These are phyloP conservation scores for Phytopythium delawarense DNA, from an alignment of 352 stramenopile species.

Conservation along the genomic window DNA sequence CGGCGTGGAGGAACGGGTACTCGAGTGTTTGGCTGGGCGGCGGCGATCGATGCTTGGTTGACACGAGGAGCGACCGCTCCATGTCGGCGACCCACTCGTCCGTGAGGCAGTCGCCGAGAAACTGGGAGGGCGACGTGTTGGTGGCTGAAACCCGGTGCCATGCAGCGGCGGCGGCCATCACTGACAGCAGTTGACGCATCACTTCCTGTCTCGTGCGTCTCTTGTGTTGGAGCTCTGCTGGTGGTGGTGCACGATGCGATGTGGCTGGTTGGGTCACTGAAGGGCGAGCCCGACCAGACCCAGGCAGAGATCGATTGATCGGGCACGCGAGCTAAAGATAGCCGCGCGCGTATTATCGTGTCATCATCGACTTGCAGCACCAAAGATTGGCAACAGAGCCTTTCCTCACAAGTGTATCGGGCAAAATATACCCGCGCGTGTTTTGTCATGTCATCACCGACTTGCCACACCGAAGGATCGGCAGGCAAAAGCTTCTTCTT, in stretches of 20 bases:
- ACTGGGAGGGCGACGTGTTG: conserved; percentile 18
- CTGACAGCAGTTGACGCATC: neutral
- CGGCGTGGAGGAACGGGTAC: conserved; percentile 23
- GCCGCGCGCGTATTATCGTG: too few species aligned
- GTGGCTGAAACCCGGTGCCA: neutral
- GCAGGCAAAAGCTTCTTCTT: too few species aligned
- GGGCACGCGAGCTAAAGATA: too few species aligned
- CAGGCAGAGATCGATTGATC: too few species aligned
- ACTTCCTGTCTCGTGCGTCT: neutral
- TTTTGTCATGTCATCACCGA: too few species aligned
- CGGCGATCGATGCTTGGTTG: conserved; percentile 4
- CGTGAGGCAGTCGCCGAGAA: conserved; percentile 27
- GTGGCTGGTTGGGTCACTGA: neutral
- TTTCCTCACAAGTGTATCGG: too few species aligned
- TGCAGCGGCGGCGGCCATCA: neutral
- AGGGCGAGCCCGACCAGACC: too few species aligned
- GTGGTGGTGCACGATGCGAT: neutral
- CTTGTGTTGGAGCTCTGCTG: neutral
- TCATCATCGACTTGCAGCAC: too few species aligned
- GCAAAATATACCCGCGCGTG: too few species aligned
- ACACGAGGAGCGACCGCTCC: conserved; percentile 8
- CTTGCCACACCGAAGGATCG: too few species aligned
- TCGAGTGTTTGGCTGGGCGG: conserved; percentile 8
- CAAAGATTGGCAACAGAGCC: too few species aligned
- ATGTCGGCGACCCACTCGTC: conserved; percentile 22